These are phyloP conservation scores for Avena insularis DNA, from an alignment of 176 grass and related monocot species.

Conservation along the genomic window DNA sequence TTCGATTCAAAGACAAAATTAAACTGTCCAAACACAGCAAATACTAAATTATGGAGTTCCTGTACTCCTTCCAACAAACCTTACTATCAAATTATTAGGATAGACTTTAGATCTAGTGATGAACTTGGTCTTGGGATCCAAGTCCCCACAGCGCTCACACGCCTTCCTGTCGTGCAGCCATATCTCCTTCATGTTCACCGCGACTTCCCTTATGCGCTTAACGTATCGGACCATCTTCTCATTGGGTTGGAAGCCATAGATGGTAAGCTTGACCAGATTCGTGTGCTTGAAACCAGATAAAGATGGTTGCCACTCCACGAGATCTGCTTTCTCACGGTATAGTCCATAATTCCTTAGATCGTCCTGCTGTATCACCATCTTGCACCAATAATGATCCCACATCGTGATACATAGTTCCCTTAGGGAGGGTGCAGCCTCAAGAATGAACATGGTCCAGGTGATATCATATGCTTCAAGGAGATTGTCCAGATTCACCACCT, in stretches of 20 bases:
- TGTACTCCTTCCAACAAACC: too few relatives aligned
- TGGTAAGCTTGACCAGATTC: too few relatives aligned
- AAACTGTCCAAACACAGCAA: too few relatives aligned
- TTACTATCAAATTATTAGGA: too few relatives aligned
- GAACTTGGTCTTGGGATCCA: not conserved
- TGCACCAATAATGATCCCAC: not conserved
- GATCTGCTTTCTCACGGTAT: not conserved
- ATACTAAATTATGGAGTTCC: too few relatives aligned
- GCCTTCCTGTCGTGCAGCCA: not conserved
- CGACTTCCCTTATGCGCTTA: not conserved
- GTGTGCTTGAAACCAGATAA: not conserved
- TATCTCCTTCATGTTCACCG: not conserved
- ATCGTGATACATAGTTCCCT: not conserved
- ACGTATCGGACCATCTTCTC: not conserved
- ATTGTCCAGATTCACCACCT: too few relatives aligned
- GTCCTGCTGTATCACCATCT: not conserved
- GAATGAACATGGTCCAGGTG: not conserved
- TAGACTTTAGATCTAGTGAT: too few relatives aligned
- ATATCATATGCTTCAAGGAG: too few relatives aligned
- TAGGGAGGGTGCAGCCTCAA: not conserved
- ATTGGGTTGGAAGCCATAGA: too few relatives aligned
- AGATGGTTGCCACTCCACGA: slow-evolving; percentile 13
- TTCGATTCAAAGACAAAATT: too few relatives aligned
- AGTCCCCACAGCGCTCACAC: not conserved
- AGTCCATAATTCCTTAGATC: not conserved